Evolutionary conservation across 2,329 filamentous ascomycete species (phyloP), one percentile per base, ranked within the genome.

Genomic region (Fusarium sp.): DNA sequence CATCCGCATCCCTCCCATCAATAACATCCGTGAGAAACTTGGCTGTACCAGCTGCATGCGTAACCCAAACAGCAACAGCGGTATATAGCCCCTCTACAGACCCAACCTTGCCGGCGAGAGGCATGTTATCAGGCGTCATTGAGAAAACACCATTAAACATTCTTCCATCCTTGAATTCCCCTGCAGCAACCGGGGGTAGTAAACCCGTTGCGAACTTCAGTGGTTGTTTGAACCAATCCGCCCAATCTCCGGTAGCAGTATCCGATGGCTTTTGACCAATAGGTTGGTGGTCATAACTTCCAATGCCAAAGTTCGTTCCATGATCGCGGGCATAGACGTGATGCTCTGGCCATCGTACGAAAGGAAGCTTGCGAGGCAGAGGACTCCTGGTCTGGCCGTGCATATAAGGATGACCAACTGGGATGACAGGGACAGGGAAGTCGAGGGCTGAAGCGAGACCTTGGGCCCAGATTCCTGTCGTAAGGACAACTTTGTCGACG

Each of bases 61-160:
- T 75, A 0, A 75, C 69, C 73, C 73, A 75, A 6, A 75, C 70
- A 0, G 71, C 73, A 9, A 70, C 67, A 4, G 65, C 67, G 55
- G 72, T 57, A 12, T 62, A 67, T 4, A 75, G 10, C 0, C 72
- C 73, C 0, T 51, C 20, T 0, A 72, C 23, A 1, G 69, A 72
- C 2, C 14, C 2, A 0, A 70, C 57, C 3, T 27, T 34, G 1
- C 73, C 73, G 14, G 65, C 69, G 0, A 75, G 45, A 0, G 73
- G 73, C 73, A 75, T 75, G 23, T 75, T 75, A 14, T 75, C 73
- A 1, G 73, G 73, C 0, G 73, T 75, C 71, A 75, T 75, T 1
- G 73, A 75, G 41, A 75, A 75, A 6, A 75, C 65, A 8, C 73
- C 73, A 11, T 75, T 75, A 30, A 75, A 75, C 7, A 47, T 37